Base-by-base conservation (phyloP, 305 asterid genomes). In the Fraxinus paxiana region DNA sequence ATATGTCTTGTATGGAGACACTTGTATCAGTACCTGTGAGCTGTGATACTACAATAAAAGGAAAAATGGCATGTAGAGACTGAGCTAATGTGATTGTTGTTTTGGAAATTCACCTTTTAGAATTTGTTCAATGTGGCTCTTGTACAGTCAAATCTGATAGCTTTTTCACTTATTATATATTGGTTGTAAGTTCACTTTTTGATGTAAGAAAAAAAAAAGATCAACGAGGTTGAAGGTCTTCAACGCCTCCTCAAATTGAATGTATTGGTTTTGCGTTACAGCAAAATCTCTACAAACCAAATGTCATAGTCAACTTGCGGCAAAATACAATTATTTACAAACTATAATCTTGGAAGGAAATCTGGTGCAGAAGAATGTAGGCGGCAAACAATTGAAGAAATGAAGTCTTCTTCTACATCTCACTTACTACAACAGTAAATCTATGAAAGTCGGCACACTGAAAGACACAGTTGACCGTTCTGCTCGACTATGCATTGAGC, bases 161-260 rank as follows among this genome's bases (percentile, higher is more conserved):
- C 15, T 41, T 41, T 38, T 38, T 37, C 48, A 8, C 48, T 38
- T 38, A 38, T 38, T 38, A 2, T 38, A 38, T 41, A 9, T 41
- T 41, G 51, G 51, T 41, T 41, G 51, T 9, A 41, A 41, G 15
- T 41, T 41, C 51, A 41, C 15, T 38, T 38, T 9, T 38, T 38
- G 48, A 38, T 38, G 48, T 38, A 38, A 38, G 4, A 38, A 38
- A 38, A 38, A 38, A 95, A 95, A 89, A 95, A 93, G 89, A 93
- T 95, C 84, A 91, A 97, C 8, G 99, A 92, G 86, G 97, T 93
- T 7, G 99, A 93, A 88, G 99, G 99, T 63, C 97, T 96, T 79
- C 98, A 34, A 34, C 95, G 99, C 77, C 97, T 94, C 77, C 91
- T 96, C 48, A 94, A 96, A 82, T 81, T 96, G 80, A 89, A 85